These are phyloP conservation scores for Paratinospora sagittata DNA, from an alignment of 164 flowering plant species.

Conservation along the genomic window DNA sequence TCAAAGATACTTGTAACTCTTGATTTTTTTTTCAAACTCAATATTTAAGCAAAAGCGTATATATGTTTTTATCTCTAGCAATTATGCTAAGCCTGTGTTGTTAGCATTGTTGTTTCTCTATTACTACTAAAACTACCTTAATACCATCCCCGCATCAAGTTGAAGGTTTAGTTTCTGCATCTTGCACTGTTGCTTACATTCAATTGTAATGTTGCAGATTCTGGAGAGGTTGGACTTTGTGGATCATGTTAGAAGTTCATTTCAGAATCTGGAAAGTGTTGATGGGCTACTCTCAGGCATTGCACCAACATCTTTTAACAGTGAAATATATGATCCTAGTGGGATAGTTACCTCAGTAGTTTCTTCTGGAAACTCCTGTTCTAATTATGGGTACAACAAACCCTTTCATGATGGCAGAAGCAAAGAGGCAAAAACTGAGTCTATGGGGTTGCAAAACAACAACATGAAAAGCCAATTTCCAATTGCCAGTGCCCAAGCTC, in stretches of 20 bases:
- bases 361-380: slow-evolving; percentile 23
- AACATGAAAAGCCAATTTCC: slow-evolving; percentile 16
- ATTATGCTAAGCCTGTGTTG: neutral
- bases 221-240: slow-evolving; percentile 45
- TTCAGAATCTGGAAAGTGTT: slow-evolving; percentile 27
- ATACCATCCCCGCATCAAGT: too few relatives aligned
- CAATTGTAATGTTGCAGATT: slow-evolving; percentile 35
- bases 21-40: too few relatives aligned
- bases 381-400: slow-evolving; percentile 19
- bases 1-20: too few relatives aligned
- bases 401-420: slow-evolving; percentile 12
- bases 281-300: slow-evolving; percentile 17
- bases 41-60: too few relatives aligned
- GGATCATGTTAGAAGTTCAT: slow-evolving; percentile 36
- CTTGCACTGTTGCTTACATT: neutral
- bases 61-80: neutral
- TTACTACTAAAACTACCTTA: too few relatives aligned
- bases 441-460: slow-evolving; percentile 16
- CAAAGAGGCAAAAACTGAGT: slow-evolving; percentile 18
- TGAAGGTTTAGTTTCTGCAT: neutral
- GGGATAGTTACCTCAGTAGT: slow-evolving; percentile 31
- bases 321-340: slow-evolving; percentile 24
- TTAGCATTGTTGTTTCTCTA: too few relatives aligned
- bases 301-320: slow-evolving; percentile 21
- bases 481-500: slow-evolving; percentile 15